These are phyloP conservation scores for Cinnamomum micranthum DNA, from an alignment of 164 flowering plant species.

Conservation along the genomic window DNA sequence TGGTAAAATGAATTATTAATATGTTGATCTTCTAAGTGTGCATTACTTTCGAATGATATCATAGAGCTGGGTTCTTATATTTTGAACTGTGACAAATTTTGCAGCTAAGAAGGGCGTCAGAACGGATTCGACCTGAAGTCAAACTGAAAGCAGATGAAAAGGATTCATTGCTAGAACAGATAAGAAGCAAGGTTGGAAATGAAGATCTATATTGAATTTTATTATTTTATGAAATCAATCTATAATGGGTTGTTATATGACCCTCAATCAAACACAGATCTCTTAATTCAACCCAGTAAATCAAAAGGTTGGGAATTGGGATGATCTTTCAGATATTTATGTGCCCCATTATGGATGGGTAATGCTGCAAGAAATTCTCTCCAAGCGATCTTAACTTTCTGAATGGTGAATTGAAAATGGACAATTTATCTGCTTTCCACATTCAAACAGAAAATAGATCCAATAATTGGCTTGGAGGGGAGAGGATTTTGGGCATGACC, in stretches of 20 bases:
- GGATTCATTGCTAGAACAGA: slow-evolving; percentile 76
- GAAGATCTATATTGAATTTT: not conserved
- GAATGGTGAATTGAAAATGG: not conserved
- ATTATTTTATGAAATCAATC: not conserved
- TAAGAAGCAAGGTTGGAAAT: slow-evolving; percentile 68
- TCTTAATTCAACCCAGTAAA: not conserved
- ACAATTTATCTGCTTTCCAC: not conserved
- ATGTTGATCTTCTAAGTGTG: not conserved
- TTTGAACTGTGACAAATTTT: slow-evolving; percentile 6
- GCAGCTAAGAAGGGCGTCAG: slow-evolving; percentile 67
- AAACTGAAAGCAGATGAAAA: slow-evolving; percentile 56
- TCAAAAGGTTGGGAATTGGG: not conserved
- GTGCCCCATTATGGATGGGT: not conserved
- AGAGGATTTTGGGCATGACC: not conserved
- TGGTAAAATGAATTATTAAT: slow-evolving; percentile 32
- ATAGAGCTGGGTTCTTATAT: not conserved
- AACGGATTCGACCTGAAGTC: slow-evolving; percentile 42
- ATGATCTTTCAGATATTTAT: no score
- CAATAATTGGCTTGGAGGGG: not conserved
- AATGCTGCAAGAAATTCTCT: not conserved
- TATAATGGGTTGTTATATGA: not conserved
- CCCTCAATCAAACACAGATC: not conserved
- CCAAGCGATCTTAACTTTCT: not conserved
- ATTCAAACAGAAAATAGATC: no score
- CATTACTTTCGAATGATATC: not conserved